Percentiles rank a stretch among this genome's conserved stretches.
Evolutionary conservation across 2,329 filamentous ascomycete species (phyloP).

Genomic region (Didymella keratinophila): DNA sequence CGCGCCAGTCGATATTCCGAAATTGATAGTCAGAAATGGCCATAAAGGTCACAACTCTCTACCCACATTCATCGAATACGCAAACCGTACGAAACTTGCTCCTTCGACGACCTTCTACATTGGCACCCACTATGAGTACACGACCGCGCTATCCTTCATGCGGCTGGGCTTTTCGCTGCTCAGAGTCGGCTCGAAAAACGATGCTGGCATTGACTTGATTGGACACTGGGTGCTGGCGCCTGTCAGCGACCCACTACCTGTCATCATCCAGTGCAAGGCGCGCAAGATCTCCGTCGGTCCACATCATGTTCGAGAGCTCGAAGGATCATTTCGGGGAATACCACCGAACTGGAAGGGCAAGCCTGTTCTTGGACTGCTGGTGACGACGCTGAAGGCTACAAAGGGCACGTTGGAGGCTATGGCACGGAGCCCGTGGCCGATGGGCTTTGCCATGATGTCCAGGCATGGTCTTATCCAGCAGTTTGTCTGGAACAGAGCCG

Average conservation of each 20-base stretch:
- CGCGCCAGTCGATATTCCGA: constrained; percentile 40
- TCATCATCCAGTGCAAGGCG: constrained; percentile 75
- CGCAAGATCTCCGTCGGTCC: constrained; percentile 61
- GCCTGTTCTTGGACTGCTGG: constrained; percentile 73
- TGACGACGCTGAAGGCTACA: constrained; percentile 74
- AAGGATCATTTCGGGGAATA: constrained; percentile 78
- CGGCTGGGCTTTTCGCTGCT: constrained; percentile 70
- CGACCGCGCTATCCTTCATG: constrained; percentile 63
- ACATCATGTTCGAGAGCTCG: constrained; percentile 73
- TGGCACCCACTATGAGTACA: constrained; percentile 82
- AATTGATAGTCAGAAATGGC: constrained; percentile 38
- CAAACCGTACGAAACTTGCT: constrained; percentile 64
- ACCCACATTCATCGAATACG: constrained; percentile 70
- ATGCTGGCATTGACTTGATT: constrained; percentile 77
- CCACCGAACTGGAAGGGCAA: constrained; percentile 74
- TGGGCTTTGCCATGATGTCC: constrained; percentile 74
- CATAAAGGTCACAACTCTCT: constrained; percentile 67
- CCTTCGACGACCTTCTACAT: constrained; percentile 67
- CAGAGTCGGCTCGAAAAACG: constrained; percentile 71
- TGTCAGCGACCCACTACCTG: constrained; percentile 48
- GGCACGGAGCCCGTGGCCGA: constrained; percentile 70
- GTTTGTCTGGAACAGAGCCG: constrained; percentile 75
- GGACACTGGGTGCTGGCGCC: constrained; percentile 69
- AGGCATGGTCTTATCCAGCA: constrained; percentile 67
- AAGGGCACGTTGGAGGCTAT: constrained; percentile 80